Base-by-base conservation (phyloP, 2,329 filamentous ascomycete species). In the Paecilomyces sp. region DNA sequence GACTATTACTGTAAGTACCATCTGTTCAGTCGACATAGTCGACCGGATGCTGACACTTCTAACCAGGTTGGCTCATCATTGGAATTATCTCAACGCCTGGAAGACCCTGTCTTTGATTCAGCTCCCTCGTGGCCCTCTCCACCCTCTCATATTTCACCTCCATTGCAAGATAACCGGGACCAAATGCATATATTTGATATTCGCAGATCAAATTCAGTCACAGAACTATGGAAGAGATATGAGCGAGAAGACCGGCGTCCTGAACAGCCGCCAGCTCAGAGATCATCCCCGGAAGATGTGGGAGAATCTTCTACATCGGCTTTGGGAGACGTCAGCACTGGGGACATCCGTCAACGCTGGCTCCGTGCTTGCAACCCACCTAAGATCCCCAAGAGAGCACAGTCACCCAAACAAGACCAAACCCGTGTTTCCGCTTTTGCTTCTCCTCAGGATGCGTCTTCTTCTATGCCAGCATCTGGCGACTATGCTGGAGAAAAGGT, bases 151-250 rank as follows among this genome's bases (percentile, higher is more conserved):
- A 7, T 4, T 47, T 18, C 41, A 3, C 9, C 41, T 47, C 9
- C 41, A 1, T 9, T 41, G 13, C 55, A 58, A 53, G 28, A 61
- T 47, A 63, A 68, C 30, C 60, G 64, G 12, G 64, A 60, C 28
- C 67, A 72, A 22, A 76, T 79, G 68, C 78, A 80, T 65, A 67
- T 79, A 54, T 80, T 80, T 64, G 77, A 80, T 63, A 78, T 80
- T 58, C 70, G 69, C 59, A 73, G 74, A 56, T 72, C 75, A 41
- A 72, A 72, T 51, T 74, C 74, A 8, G 68, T 76, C 12, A 70
- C 70, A 5, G 69, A 76, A 54, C 60, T 75, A 33, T 79, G 76
- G 76, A 73, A 70, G 58, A 64, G 63, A 33, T 74, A 69, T 59
- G 70, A 73, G 57, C 41, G 41, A 18, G 15, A 18, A 8, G n/a